A percentile compares a stretch with the other conserved stretches of the same genome.
These are phyloP conservation scores for Fusarium neocosmosporiellum DNA, from an alignment of 2,329 filamentous ascomycete species.

Conservation along the genomic window DNA sequence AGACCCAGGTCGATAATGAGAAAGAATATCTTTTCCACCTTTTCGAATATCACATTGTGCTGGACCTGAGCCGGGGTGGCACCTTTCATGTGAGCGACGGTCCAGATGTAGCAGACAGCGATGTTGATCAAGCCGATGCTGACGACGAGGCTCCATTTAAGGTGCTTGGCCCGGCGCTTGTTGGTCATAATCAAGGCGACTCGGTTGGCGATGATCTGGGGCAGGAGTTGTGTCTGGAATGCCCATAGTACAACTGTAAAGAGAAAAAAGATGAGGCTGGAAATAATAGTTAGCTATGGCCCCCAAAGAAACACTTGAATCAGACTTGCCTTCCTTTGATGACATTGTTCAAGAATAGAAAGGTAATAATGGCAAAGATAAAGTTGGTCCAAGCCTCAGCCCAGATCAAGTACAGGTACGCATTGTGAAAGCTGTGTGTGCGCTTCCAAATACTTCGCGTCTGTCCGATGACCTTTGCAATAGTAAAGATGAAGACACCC, in stretches of 20 bases:
- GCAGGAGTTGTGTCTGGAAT: constrained; percentile 53
- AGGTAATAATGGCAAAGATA: constrained; percentile 41
- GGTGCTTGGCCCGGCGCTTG: constrained; percentile 44
- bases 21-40: constrained; percentile 58
- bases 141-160: constrained; percentile 51
- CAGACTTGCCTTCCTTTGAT: constrained; percentile 21
- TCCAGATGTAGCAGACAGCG: constrained; percentile 55
- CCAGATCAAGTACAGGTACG: constrained; percentile 46
- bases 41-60: constrained; percentile 39
- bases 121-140: constrained; percentile 52
- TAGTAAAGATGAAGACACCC: constrained; percentile 42
- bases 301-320: fast-evolving
- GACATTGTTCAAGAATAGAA: constrained; percentile 36
- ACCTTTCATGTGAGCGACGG: constrained; percentile 46
- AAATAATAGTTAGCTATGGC: neutral
- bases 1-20: constrained; percentile 59
- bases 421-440: constrained; percentile 30
- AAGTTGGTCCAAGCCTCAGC: constrained; percentile 40
- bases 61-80: constrained; percentile 15
- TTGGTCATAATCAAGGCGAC: constrained; percentile 55
- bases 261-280: constrained; percentile 19
- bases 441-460: constrained; percentile 34
- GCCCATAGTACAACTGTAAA: constrained; percentile 25
- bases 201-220: constrained; percentile 59
- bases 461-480: constrained; percentile 38